These are phyloP conservation scores for Paecilomyces dactylethromorphus DNA, from an alignment of 2,329 filamentous ascomycete species.

Conservation along the genomic window DNA sequence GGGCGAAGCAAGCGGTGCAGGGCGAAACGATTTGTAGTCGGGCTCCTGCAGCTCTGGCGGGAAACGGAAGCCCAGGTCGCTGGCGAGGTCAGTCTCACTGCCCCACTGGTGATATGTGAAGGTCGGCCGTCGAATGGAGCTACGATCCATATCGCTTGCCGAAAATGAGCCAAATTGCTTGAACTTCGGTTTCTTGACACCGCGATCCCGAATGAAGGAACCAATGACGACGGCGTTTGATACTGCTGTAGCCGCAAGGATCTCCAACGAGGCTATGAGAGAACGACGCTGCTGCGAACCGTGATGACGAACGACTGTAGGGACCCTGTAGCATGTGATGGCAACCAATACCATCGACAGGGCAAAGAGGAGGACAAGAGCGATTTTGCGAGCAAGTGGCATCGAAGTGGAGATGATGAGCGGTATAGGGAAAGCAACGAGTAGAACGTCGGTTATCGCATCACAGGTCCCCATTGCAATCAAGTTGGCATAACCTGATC, in stretches of 20 bases:
- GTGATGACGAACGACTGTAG: constrained; percentile 62
- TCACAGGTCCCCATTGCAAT: constrained; percentile 87
- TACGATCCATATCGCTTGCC: constrained; percentile 41
- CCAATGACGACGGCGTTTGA: constrained; percentile 87
- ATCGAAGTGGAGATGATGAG: constrained; percentile 78
- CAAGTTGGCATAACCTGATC: constrained; percentile 79
- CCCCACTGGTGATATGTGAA: constrained; percentile 68
- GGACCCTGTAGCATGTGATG: constrained; percentile 76
- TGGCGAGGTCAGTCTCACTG: constrained; percentile 84
- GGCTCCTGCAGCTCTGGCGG: constrained; percentile 43
- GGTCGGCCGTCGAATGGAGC: constrained; percentile 42
- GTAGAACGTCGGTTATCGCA: constrained; percentile 77
- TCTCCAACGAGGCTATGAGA: constrained; percentile 80
- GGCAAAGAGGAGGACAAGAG: constrained; percentile 74
- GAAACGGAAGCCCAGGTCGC: constrained; percentile 67
- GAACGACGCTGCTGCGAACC: constrained; percentile 83
- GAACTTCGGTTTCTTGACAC: constrained; percentile 83
- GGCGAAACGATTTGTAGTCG: constrained; percentile 24
- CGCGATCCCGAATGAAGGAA: constrained; percentile 85
- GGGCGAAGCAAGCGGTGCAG: constrained; percentile 34
- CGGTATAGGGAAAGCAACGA: constrained; percentile 83
- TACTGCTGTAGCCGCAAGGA: constrained; percentile 78
- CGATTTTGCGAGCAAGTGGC: constrained; percentile 68
- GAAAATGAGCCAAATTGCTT: constrained; percentile 44
- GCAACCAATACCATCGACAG: constrained; percentile 73